These are phyloP conservation scores for Tolypocladium ovalisporum DNA, from an alignment of 2,329 filamentous ascomycete genomes.

Conservation along the genomic window DNA sequence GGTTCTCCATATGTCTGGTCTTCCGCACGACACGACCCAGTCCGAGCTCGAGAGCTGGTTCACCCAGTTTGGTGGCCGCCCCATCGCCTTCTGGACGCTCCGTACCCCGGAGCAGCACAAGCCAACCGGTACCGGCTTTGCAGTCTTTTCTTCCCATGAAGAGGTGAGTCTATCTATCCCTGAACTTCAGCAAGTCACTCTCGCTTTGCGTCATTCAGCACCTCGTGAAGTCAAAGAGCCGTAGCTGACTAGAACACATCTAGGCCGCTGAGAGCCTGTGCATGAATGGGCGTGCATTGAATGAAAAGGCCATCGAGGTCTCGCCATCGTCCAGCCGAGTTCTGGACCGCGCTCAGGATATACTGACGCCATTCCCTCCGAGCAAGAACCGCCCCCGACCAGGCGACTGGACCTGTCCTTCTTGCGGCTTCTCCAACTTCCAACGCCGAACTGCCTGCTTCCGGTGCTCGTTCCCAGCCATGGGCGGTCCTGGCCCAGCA, in stretches of 20 bases:
- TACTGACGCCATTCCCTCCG: constrained; percentile 92
- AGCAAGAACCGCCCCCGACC: constrained; percentile 97
- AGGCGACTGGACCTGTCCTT: constrained; percentile 98
- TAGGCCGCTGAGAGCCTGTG: constrained; percentile 94
- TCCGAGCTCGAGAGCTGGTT: constrained; percentile 99
- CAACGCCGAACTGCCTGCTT: constrained; percentile 97
- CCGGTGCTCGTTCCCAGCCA: constrained; percentile 94
- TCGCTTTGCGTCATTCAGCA: not conserved
- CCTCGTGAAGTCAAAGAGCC: not conserved
- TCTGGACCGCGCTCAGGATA: constrained; percentile 88
- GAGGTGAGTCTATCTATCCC: constrained; percentile 54
- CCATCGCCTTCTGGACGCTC: constrained; percentile 98
- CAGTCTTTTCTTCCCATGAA: constrained; percentile 97
- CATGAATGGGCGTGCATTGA: constrained; percentile 97
- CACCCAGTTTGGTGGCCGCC: constrained; percentile 93
- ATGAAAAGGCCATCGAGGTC: constrained; percentile 98
- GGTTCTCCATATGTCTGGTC: constrained; percentile 92
- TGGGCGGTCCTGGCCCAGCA: constrained; percentile 62
- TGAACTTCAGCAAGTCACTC: too few species aligned
- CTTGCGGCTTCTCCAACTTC: constrained; percentile 98
- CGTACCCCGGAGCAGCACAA: constrained; percentile 98
- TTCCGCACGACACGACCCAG: constrained; percentile 96
- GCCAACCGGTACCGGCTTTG: constrained; percentile 96
- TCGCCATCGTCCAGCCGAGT: constrained; percentile 96
- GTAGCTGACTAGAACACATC: not conserved